A percentile compares a stretch with the other conserved stretches of the same genome.
Evolutionary conservation across 2,329 filamentous ascomycete species (phyloP).

Genomic region (Coniella vitis): DNA sequence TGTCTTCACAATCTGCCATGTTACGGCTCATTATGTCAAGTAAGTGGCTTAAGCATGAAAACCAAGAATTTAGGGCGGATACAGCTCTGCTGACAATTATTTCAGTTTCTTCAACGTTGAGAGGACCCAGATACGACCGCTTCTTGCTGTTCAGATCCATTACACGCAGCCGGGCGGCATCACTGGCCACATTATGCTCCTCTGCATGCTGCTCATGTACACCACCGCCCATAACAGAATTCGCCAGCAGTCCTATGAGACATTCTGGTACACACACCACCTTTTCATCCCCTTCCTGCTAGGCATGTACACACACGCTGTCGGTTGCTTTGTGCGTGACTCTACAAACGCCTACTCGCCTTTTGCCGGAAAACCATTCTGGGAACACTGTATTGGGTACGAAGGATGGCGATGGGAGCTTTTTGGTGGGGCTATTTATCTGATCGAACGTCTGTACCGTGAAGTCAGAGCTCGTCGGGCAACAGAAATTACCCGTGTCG

Average conservation of each 20-base stretch:
- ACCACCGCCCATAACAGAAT: conserved; percentile 91
- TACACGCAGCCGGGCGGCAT: conserved; percentile 85
- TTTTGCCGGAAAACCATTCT: conserved; percentile 75
- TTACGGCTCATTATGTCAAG: conserved; percentile 87
- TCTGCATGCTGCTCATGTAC: conserved; percentile 99
- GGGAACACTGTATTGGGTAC: conserved; percentile 91
- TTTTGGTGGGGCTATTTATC: conserved; percentile 75
- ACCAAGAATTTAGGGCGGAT: too few species aligned
- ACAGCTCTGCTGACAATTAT: not conserved
- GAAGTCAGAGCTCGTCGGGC: conserved; percentile 78
- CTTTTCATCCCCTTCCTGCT: conserved; percentile 96
- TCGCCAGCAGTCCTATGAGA: conserved; percentile 93
- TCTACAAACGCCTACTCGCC: conserved; percentile 66
- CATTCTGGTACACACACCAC: conserved; percentile 99
- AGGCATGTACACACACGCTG: conserved; percentile 90
- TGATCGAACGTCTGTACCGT: conserved; percentile 82
- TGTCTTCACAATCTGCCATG: conserved; percentile 74
- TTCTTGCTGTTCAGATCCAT: conserved; percentile 82
- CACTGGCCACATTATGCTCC: conserved; percentile 92
- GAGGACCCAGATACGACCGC: conserved; percentile 69
- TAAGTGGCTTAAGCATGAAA: too few species aligned
- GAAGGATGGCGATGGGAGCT: conserved; percentile 97
- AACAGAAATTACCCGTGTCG: conserved; percentile 87
- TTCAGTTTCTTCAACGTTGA: conserved; percentile 93
- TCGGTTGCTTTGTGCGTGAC: conserved; percentile 93